Base-by-base conservation (phyloP, 2,329 filamentous ascomycete species). In the Venturia pyrina region DNA sequence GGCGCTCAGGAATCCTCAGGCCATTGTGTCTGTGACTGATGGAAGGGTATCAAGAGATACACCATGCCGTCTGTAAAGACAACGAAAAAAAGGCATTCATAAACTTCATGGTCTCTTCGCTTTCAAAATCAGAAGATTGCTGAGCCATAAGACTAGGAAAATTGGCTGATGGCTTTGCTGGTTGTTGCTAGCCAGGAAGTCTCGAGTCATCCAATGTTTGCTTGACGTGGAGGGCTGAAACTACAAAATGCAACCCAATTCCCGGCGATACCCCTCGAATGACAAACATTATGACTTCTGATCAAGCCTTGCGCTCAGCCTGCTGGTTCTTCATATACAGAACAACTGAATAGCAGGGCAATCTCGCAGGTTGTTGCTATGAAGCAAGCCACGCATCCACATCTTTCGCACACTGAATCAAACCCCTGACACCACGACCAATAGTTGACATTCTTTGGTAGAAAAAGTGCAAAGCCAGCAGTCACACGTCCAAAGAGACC, bases 21-120 rank as follows among this genome's bases (percentile, higher is more conserved):
- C 44, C 60, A 62, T 44, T 62, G 37, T 34, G 40, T 62, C 60
- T 48, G 60, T 44, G 24, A 19, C 32, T 37, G 53, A 37, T n/a
- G 28, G 28, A 37, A 15, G 15, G 53, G 28, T 19, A 37, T 59
- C 17, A n/a, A 37, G 32, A 28, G 5, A 59, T 37, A 37, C 28
- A 28, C 32, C 53, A 37, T 37, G 21, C 15, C 32, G 32, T 59
- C 21, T 32, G 50, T 34, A 59, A n/a, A 32, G 28, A 37, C 53
- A n/a, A 37, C 11, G 17, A 37, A 37, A 34, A 21, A 59, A 37
- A 19, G 53, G 53, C 17, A 34, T 59, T 40, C 28, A 59, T 24
- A 21, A 28, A 4, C 6, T 28, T 13, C 10, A 21, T 28, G 10
- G 21, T 28, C 8, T 28, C 13, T 11, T 32, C 21, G 48, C 48